Evolutionary conservation across 345 rosid genomes (phyloP).

Genomic region (Rhodomyrtus tomentosa): DNA sequence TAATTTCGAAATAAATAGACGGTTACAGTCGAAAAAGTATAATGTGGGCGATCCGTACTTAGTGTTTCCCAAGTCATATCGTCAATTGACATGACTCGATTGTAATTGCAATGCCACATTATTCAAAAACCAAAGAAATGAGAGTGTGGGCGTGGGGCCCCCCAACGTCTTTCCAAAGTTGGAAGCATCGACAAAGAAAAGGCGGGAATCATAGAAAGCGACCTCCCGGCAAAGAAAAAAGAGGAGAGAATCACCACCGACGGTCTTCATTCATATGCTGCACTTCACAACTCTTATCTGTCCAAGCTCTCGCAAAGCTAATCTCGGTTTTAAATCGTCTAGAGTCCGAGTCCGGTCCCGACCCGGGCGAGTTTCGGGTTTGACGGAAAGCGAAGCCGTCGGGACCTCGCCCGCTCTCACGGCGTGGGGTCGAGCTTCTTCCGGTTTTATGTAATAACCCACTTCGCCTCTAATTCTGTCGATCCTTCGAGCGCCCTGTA

Average conservation of each 20-base stretch:
- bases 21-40: background rate
- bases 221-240: background rate
- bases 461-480: background rate
- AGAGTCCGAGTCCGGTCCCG: background rate
- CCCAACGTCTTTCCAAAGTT: accelerated
- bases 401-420: background rate
- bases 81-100: background rate
- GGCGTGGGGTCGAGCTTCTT: background rate
- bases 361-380: background rate
- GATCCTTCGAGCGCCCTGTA: background rate
- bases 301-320: background rate
- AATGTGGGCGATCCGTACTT: background rate
- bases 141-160: background rate
- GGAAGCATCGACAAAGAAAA: background rate
- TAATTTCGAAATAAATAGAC: too few relatives aligned
- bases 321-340: background rate
- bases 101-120: background rate
- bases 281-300: background rate
- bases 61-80: background rate
- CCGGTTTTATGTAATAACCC: background rate
- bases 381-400: background rate
- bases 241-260: background rate
- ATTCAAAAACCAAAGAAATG: background rate
- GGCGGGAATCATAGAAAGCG: background rate
- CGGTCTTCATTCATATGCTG: background rate